phyloP scores from a whole-genome alignment of 164 flowering plant species.

The Buxus sempervirens region DNA sequence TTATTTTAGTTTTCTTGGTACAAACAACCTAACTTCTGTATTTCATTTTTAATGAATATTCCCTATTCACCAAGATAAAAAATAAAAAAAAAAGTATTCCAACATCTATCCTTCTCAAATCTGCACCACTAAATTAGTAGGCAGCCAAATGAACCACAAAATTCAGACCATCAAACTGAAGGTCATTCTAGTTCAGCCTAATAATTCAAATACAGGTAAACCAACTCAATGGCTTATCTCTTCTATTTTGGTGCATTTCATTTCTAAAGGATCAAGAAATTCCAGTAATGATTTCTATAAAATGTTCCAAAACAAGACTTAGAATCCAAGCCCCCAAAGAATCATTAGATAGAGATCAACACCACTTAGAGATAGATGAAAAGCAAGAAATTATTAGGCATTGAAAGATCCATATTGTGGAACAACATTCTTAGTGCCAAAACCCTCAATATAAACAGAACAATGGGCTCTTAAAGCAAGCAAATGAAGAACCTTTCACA shows the following conservation, averaged over 20 bases:
- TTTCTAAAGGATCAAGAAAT: not conserved
- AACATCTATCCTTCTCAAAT: too few species aligned
- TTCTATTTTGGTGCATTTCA: not conserved
- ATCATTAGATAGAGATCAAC: not conserved
- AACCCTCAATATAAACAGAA: not conserved
- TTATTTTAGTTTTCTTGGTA: too few species aligned
- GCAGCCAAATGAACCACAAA: not conserved
- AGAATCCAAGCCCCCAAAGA: not conserved
- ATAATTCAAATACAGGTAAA: not conserved
- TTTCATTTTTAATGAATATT: too few species aligned
- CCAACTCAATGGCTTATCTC: not conserved
- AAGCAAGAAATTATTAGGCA: not conserved
- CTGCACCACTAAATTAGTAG: too few species aligned
- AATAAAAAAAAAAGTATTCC: too few species aligned
- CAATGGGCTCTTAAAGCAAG: constrained; percentile 5
- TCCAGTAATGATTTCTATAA: not conserved
- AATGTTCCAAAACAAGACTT: not conserved
- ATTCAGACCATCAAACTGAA: not conserved
- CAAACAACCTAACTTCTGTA: too few species aligned
- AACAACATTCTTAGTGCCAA: not conserved
- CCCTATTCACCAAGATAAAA: too few species aligned
- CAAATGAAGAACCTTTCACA: not conserved
- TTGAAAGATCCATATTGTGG: not conserved
- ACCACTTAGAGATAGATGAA: not conserved
- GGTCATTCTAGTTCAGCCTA: not conserved